Percentiles rank a stretch among this genome's conserved stretches.
Conservation (phyloP, 257 asterid species). For the Ilex aquifolium region DNA sequence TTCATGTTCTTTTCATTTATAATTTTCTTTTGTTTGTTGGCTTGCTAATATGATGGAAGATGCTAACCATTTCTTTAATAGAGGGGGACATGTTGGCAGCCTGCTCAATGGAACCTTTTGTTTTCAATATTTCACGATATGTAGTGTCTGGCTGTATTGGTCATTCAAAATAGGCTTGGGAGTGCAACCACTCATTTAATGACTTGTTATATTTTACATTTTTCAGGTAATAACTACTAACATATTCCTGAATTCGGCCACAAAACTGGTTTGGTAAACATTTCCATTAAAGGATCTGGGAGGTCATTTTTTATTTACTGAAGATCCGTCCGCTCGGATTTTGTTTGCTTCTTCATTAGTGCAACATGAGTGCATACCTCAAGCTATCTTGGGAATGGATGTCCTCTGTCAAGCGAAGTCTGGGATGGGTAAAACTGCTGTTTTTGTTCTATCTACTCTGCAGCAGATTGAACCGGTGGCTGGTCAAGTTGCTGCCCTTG, state of each 20-base stretch:
- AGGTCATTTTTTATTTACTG: slow-evolving; percentile 3
- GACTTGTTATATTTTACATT: not conserved
- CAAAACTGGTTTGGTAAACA: not conserved
- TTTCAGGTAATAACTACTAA: not conserved
- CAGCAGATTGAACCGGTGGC: not conserved
- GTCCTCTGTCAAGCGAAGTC: not conserved
- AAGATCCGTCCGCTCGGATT: slow-evolving; percentile 2
- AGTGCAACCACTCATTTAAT: not conserved
- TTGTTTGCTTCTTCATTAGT: slow-evolving; percentile 4
- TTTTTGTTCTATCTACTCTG: slow-evolving; percentile 4
- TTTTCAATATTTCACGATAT: too few relatives aligned
- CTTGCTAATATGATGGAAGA: too few relatives aligned
- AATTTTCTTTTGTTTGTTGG: too few relatives aligned
- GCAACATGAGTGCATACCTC: slow-evolving; percentile 1
- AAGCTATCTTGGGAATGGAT: not conserved
- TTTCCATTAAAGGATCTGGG: not conserved
- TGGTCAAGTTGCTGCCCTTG: not conserved
- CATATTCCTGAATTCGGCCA: not conserved
- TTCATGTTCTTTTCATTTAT: too few relatives aligned
- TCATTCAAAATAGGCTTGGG: too few relatives aligned
- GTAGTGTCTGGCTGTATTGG: too few relatives aligned
- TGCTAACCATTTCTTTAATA: too few relatives aligned
- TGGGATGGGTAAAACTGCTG: slow-evolving; percentile 1
- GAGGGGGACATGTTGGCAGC: too few relatives aligned
- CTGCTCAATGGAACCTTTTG: too few relatives aligned